Conservation (phyloP, 2,329 filamentous ascomycete species). For the Delphinella strobiligena region DNA sequence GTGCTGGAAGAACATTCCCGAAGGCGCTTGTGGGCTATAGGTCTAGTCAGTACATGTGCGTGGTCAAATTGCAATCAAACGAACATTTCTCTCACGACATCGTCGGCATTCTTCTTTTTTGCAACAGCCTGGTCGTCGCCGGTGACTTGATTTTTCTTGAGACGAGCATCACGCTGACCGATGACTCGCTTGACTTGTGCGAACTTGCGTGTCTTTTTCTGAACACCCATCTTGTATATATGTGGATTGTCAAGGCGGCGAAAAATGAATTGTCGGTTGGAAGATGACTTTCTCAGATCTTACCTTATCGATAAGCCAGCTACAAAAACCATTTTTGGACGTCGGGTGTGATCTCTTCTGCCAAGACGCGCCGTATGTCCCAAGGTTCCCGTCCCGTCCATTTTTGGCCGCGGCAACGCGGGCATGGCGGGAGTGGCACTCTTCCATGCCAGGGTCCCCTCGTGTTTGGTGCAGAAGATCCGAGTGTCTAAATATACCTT, state of each 20-base stretch:
- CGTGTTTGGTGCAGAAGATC: too few species aligned
- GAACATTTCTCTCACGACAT: conserved; percentile 63
- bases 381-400: too few species aligned
- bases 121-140: conserved; percentile 46
- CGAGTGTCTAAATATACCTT: too few species aligned
- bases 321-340: too few species aligned
- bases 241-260: not conserved
- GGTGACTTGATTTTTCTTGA: conserved; percentile 70
- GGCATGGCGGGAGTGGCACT: too few species aligned
- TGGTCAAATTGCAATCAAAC: too few species aligned
- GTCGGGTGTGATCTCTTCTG: too few species aligned
- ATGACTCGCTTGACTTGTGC: conserved; percentile 74
- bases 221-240: conserved; percentile 58
- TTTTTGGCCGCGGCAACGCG: too few species aligned
- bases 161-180: conserved; percentile 63
- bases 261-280: not conserved
- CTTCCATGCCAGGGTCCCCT: too few species aligned
- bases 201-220: conserved; percentile 88
- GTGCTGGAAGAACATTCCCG: conserved; percentile 72
- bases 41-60: not conserved
- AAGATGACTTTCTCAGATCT: too few species aligned
- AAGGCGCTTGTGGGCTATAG: conserved; percentile 22
- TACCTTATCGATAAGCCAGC: too few species aligned
- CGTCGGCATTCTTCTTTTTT: conserved; percentile 44
- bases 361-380: too few species aligned